Evolutionary conservation across 2,329 filamentous ascomycete species (phyloP).

Genomic region (Botrytis galanthina): DNA sequence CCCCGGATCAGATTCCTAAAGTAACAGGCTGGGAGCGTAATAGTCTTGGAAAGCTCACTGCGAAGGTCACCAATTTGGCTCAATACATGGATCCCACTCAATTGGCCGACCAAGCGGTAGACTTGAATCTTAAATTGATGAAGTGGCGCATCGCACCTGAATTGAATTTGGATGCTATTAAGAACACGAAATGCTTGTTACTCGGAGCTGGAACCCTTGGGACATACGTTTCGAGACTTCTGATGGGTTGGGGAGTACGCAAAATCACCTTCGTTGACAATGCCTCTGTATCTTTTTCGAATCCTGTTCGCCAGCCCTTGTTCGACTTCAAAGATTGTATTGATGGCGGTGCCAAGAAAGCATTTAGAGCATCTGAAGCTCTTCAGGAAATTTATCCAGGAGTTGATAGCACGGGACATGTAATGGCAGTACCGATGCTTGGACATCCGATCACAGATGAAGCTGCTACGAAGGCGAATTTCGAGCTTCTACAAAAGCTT

Average conservation of each 20-base stretch:
- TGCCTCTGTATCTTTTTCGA: constrained; percentile 89
- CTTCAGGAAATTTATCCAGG: constrained; percentile 87
- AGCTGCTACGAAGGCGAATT: constrained; percentile 67
- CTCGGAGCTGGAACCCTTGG: constrained; percentile 91
- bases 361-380: constrained; percentile 73
- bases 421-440: constrained; percentile 89
- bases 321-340: constrained; percentile 89
- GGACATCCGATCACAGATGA: constrained; percentile 83
- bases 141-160: constrained; percentile 95
- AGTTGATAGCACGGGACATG: constrained; percentile 75
- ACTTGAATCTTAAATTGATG: constrained; percentile 96
- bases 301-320: constrained; percentile 90
- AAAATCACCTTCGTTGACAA: constrained; percentile 97
- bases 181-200: constrained; percentile 83
- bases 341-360: constrained; percentile 81
- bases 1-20: constrained; percentile 65
- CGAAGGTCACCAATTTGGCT: constrained; percentile 76
- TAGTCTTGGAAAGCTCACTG: constrained; percentile 70
- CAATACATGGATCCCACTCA: constrained; percentile 90
- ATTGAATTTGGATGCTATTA: constrained; percentile 83
- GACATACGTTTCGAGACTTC: constrained; percentile 85
- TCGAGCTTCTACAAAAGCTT: constrained; percentile 68
- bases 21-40: constrained; percentile 95
- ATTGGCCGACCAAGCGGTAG: constrained; percentile 89
- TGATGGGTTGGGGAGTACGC: constrained; percentile 93